Base-by-base conservation (phyloP, 148 eudicot genomes). In the Rhododendron williamsianum region DNA sequence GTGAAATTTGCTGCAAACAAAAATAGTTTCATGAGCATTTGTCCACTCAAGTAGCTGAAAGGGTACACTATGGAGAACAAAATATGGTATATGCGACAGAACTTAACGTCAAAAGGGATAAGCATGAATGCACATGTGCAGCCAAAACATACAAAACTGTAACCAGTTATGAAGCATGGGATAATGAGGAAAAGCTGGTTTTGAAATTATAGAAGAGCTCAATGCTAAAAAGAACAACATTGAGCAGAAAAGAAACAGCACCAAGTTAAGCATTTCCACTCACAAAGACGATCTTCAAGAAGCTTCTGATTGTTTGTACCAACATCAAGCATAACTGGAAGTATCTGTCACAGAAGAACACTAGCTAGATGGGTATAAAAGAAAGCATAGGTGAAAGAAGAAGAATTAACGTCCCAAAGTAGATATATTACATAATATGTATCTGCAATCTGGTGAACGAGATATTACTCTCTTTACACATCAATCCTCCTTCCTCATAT, bases 311-410 rank as follows among this genome's bases (percentile, higher is more conserved):
- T 97, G 89, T 94, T 97, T 79, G 99, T 97, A 87, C 99, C 99
- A 81, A 97, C 98, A 88, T 97, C 99, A 89, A 97, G 98, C 98
- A 97, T 97, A 87, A 97, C 89, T 27, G 99, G 99, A 86, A 97
- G 94, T 82, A 95, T 90, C 99, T 97, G 91, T 49, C 23, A 83
- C 41, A 78, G 19, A 81, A 23, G 43, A 80, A 45, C 12, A 81
- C 67, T 33, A 82, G 78, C 78, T 23, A 79, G 73, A 54, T 65
- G 35, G 13, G 48, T 69, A 73, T 30, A 21, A n/a, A 72, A 52
- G 74, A 72, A 77, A 15, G 63, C 77, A 78, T 16, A 78, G 11
- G 49, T 19, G 43, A 83, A n/a, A 52, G 38, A 71, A 30, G 35
- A n/a, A 82, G 15, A 43, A 56, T 18, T n/a, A 19, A 77, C 27